phyloP scores from a whole-genome alignment of 208 protist species.

The Trypanosoma theileri region DNA sequence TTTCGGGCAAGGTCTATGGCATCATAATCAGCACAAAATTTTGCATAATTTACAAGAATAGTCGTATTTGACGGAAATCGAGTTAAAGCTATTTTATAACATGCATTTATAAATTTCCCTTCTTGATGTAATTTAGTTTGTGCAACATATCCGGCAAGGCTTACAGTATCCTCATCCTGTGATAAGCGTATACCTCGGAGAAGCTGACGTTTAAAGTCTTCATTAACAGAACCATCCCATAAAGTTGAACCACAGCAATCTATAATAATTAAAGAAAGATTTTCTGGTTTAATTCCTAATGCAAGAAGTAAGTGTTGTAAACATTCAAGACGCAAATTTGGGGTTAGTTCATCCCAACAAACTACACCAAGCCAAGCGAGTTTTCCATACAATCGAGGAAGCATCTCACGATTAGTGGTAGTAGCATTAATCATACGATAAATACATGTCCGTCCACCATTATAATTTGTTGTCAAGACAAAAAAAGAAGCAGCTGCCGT shows the following conservation, averaged over 20 bases:
- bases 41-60: conserved; percentile 80
- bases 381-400: conserved; percentile 34
- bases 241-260: conserved; percentile 18
- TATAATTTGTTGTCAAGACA: conserved; percentile 61
- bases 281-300: conserved; percentile 29
- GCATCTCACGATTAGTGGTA: conserved; percentile 5
- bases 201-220: conserved; percentile 37
- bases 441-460: conserved; percentile 53
- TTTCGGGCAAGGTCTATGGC: conserved; percentile 57
- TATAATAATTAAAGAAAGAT: conserved; percentile 8
- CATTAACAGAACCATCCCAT: conserved; percentile 9
- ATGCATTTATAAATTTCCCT: conserved; percentile 54
- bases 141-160: conserved; percentile 61
- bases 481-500: conserved; percentile 69
- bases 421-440: conserved; percentile 30
- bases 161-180: conserved; percentile 62
- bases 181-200: conserved; percentile 53
- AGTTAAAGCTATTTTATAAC: conserved; percentile 57
- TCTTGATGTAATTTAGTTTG: conserved; percentile 63
- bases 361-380: conserved; percentile 39
- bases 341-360: conserved; percentile 41
- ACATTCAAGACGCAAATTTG: conserved; percentile 39
- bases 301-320: conserved; percentile 59
- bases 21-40: conserved; percentile 63
- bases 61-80: conserved; percentile 58